A percentile compares a stretch with the other conserved stretches of the same genome.
These are phyloP conservation scores for Ajuga reptans DNA, from an alignment of 305 asterid genomes.

Conservation along the genomic window DNA sequence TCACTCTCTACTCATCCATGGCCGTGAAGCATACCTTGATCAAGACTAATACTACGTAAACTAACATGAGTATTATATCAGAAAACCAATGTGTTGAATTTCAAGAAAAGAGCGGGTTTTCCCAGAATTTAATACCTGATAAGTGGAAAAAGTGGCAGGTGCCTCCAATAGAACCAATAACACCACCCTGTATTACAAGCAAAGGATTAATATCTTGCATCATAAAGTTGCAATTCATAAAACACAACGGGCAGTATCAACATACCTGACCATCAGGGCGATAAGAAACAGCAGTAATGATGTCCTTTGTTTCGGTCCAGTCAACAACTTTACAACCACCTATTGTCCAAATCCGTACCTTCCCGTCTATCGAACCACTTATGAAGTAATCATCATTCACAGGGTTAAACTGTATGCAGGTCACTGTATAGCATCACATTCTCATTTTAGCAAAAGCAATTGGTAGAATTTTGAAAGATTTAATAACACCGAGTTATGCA, in stretches of 20 bases:
- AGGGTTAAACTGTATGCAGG: conserved; percentile 72
- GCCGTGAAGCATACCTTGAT: neutral
- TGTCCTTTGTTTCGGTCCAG: conserved; percentile 65
- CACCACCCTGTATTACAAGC: conserved; percentile 52
- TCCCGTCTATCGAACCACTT: conserved; percentile 89
- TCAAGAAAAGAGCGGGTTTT: neutral
- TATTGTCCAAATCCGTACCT: conserved; percentile 72
- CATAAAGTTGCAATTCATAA: neutral
- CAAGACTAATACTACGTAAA: neutral
- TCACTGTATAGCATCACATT: conserved; percentile 49
- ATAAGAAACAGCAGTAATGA: conserved; percentile 74
- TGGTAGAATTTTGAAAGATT: neutral
- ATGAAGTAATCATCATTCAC: conserved; percentile 55
- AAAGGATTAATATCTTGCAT: conserved; percentile 10
- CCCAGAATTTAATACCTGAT: conserved; percentile 38
- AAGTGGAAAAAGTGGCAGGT: conserved; percentile 49
- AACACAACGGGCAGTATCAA: conserved; percentile 3
- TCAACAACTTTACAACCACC: conserved; percentile 59
- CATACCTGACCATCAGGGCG: conserved; percentile 72
- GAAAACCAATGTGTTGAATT: neutral
- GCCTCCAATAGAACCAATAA: conserved; percentile 68
- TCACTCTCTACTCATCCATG: neutral
- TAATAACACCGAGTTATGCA: conserved; percentile 6
- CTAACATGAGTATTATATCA: neutral
- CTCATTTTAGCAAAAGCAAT: conserved; percentile 13